These are phyloP conservation scores for Saccharomyces hybrid DNA, from an alignment of 1,139 yeast genomes.

Conservation along the genomic window DNA sequence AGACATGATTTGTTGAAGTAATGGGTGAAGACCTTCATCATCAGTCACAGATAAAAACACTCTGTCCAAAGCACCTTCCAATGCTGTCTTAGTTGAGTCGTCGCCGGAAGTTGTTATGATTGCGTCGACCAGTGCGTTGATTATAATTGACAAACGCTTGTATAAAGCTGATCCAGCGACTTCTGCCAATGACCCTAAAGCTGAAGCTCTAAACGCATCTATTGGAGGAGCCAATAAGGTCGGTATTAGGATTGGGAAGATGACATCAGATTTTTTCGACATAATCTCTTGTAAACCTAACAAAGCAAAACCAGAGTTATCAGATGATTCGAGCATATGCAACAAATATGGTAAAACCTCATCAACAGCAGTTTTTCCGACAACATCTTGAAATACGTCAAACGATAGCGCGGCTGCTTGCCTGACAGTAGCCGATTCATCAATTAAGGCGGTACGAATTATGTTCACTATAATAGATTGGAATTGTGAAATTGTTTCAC, in stretches of 20 bases:
- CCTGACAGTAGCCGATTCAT: slow-evolving; percentile 64
- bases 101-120: slow-evolving; percentile 37
- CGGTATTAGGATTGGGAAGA: slow-evolving; percentile 91
- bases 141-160: slow-evolving; percentile 61
- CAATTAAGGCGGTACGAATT: slow-evolving; percentile 73
- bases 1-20: slow-evolving; percentile 72
- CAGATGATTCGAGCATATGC: slow-evolving; percentile 56
- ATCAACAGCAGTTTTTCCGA: slow-evolving; percentile 83
- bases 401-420: slow-evolving; percentile 89
- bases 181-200: slow-evolving; percentile 80
- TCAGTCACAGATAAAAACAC: slow-evolving; percentile 64
- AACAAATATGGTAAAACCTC: slow-evolving; percentile 81
- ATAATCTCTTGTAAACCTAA: slow-evolving; percentile 86
- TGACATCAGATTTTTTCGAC: slow-evolving; percentile 82
- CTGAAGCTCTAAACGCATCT: slow-evolving; percentile 74
- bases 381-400: slow-evolving; percentile 70
- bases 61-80: slow-evolving; percentile 54
- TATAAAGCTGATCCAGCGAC: slow-evolving; percentile 85
- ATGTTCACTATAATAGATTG: slow-evolving; percentile 66
- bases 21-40: slow-evolving; percentile 77
- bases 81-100: slow-evolving; percentile 34
- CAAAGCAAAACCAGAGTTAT: slow-evolving; percentile 65
- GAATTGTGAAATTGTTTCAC: slow-evolving; percentile 54
- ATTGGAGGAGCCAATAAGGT: slow-evolving; percentile 76
- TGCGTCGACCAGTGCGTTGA: slow-evolving; percentile 64